These are phyloP conservation scores for Diplodia seriata DNA, from an alignment of 2,329 filamentous ascomycete genomes.

Conservation along the genomic window DNA sequence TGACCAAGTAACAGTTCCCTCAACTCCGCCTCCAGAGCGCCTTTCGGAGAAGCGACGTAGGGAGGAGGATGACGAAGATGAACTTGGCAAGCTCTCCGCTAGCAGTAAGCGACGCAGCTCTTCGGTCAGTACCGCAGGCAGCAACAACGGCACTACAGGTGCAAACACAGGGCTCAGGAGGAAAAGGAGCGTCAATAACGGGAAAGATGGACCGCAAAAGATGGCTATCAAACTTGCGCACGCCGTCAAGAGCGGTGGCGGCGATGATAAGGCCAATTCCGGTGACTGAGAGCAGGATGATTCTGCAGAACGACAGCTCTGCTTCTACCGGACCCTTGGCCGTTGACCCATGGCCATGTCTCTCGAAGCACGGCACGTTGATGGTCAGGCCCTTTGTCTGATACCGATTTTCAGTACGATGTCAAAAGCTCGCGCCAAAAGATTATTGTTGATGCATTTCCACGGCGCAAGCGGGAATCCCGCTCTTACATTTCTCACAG, in stretches of 20 bases:
- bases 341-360: neutral
- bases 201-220: constrained; percentile 52
- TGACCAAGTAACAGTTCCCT: constrained; percentile 16
- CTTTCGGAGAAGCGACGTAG: constrained; percentile 87
- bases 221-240: constrained; percentile 46
- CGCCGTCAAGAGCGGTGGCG: constrained; percentile 47
- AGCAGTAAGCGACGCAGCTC: constrained; percentile 53
- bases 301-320: neutral
- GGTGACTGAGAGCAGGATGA: neutral
- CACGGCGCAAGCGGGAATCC: constrained; percentile 22
- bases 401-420: neutral
- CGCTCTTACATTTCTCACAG: constrained; percentile 2
- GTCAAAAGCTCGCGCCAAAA: constrained; percentile 14
- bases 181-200: constrained; percentile 49
- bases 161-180: constrained; percentile 42
- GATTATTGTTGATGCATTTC: constrained; percentile 21
- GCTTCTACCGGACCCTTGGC: too few species aligned
- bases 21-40: constrained; percentile 66
- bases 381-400: neutral
- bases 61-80: constrained; percentile 93
- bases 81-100: constrained; percentile 80
- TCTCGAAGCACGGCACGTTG: neutral
- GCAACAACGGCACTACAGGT: constrained; percentile 39
- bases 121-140: constrained; percentile 41
- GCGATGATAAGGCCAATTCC: constrained; percentile 13